Evolutionary conservation across 2,329 filamentous ascomycete species (phyloP), one percentile per base, ranked within the genome.

Genomic region (Scleromitrula shiraiana): DNA sequence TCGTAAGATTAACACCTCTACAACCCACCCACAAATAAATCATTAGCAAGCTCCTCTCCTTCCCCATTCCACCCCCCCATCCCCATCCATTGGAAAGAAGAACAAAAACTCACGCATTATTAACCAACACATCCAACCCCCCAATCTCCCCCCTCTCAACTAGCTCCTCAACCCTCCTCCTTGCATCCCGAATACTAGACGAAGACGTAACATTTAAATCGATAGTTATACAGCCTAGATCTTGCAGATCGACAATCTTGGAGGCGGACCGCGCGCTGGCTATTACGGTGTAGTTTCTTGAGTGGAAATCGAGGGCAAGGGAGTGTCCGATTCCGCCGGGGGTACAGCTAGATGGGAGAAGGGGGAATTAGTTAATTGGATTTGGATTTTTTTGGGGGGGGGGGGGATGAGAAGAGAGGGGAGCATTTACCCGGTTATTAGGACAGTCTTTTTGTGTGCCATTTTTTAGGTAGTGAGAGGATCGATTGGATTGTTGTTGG

Each of bases 41-140:
- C 26, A 49, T 24, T 36, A 26, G 24, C n/a, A 7, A 45, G 22
- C 36, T 2, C 15, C 17, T 42, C 37, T 14, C 7, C 29, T 19
- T 15, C 23, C 39, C 2, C 29, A 22, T 9, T 20, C 17, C 2
- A 9, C 20, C 19, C 24, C n/a, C 26, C 14, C 4, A 7, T 19
- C 26, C 37, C 12, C 10, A 24, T 22, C 19, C 19, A 23, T 15
- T 19, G 19, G 17, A 20, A 17, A 33, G 32, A 20, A 27, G 10
- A 35, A 24, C n/a, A 15, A 24, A n/a, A 15, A 50, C 56, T 30
- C 29, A 60, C 56, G 91, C 91, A 73, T 96, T 97, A 71, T 97
- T 97, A 23, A 97, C 88, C 50, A 97, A 70, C 2, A 97, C 77
- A 64, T 96, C 79, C 54, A 97, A 83, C 26, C 88, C 80, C 64